These are phyloP conservation scores for Bonnemaisonia californica DNA, from an alignment of 31 red algal genomes.

Conservation along the genomic window DNA sequence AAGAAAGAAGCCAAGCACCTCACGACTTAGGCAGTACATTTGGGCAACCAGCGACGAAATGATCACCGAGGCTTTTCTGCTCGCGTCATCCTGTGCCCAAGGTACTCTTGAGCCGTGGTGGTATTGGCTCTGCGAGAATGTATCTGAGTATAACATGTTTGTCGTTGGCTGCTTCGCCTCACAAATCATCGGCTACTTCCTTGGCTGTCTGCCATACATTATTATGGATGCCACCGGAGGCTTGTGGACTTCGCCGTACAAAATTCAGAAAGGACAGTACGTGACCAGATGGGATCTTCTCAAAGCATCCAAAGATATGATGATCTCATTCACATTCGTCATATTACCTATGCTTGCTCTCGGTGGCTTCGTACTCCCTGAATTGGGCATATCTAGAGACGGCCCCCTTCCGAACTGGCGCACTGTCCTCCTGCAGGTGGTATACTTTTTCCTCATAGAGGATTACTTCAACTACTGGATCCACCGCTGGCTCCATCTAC, in stretches of 20 bases:
- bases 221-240: conserved; percentile 56
- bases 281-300: conserved; percentile 24
- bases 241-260: conserved; percentile 31
- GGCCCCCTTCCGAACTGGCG: conserved; percentile 36
- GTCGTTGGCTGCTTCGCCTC: conserved; percentile 72
- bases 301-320: conserved; percentile 44
- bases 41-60: no score
- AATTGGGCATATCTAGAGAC: conserved; percentile 46
- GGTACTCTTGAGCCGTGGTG: conserved; percentile 28
- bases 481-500: conserved; percentile 88
- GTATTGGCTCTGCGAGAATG: conserved; percentile 47
- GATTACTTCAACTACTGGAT: conserved; percentile 98
- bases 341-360: conserved; percentile 76
- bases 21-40: no score
- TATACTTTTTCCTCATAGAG: conserved; percentile 90
- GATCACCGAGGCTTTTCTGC: conserved; percentile 62
- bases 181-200: conserved; percentile 81
- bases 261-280: conserved; percentile 60
- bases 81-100: background rate
- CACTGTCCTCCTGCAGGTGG: conserved; percentile 60
- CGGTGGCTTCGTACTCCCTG: conserved; percentile 36
- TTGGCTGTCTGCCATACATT: conserved; percentile 80
- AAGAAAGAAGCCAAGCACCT: no score
- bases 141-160: conserved; percentile 62
- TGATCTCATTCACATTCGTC: conserved; percentile 68